Evolutionary conservation across 2,329 filamentous ascomycete species (phyloP).

Genomic region (Phoma sp.): DNA sequence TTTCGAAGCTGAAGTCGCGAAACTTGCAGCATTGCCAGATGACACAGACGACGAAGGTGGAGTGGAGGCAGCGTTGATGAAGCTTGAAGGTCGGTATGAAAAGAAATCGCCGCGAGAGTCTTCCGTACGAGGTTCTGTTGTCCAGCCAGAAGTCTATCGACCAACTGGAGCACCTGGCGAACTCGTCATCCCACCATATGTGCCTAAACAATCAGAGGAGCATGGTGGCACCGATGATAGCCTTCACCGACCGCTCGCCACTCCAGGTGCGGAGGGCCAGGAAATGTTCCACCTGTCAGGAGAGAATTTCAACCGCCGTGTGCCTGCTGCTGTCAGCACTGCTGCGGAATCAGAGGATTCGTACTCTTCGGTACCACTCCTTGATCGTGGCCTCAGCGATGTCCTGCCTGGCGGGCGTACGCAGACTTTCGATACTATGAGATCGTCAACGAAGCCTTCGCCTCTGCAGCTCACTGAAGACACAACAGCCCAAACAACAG

Average conservation of each 20-base stretch:
- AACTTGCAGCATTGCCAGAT: conserved; percentile 86
- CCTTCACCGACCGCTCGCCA: conserved; percentile 37
- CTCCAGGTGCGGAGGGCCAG: conserved; percentile 37
- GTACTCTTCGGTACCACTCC: conserved; percentile 77
- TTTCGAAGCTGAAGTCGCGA: conserved; percentile 87
- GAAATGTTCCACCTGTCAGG: conserved; percentile 43
- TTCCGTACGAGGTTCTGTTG: conserved; percentile 25
- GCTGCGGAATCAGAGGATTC: conserved; percentile 72
- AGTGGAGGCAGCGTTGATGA: conserved; percentile 89
- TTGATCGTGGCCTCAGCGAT: conserved; percentile 67
- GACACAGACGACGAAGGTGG: conserved; percentile 79
- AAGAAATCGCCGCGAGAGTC: conserved; percentile 50
- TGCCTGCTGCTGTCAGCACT: conserved; percentile 42
- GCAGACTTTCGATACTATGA: conserved; percentile 56
- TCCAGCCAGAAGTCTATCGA: conserved; percentile 33
- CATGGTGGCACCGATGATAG: conserved; percentile 33
- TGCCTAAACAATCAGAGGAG: conserved; percentile 26
- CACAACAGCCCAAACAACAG: conserved; percentile 21
- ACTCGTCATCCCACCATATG: conserved; percentile 21
- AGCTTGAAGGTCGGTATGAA: conserved; percentile 87
- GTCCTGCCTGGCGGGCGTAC: conserved; percentile 26
- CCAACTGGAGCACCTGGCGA: conserved; percentile 28
- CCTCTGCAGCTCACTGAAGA: conserved; percentile 37
- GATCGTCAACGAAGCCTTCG: conserved; percentile 52
- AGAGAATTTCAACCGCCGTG: conserved; percentile 39